Evolutionary conservation across 192 early-diverging fungal genomes (phyloP), one percentile per base, ranked within the genome.

Genomic region (Obelidium mucronatum): DNA sequence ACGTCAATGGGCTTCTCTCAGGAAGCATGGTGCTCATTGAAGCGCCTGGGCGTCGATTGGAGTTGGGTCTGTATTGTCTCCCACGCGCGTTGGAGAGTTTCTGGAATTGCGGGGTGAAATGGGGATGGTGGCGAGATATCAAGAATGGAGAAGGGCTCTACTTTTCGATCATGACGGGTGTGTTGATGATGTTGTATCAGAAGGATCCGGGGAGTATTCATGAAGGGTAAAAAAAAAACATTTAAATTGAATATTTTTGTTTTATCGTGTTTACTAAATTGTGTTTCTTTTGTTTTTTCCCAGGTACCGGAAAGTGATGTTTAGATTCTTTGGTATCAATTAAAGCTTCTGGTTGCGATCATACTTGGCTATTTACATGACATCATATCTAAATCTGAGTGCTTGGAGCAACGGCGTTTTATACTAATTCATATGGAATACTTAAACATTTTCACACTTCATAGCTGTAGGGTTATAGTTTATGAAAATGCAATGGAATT

Each of bases 11-110:
- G 19, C 78, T 93, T 59, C 54, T 90, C 55, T 90, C 87, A 40
- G 93, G 93, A 0, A 80, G 89, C 17, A 90, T 86, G 35, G 81
- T 94, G 5, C 73, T 93, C 36, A 69, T 94, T 19, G 93, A 94
- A 63, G 59, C 66, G 19, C 85, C 85, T 22, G 75, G 77, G 2
- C 78, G 86, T 26, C 70, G 86, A 19, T 33, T 90, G 77, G 95
- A 97, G 75, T 82, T 97, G 40, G 93, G 88, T 17, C 80, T 97
- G 78, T 97, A 97, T 76, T 93, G 91, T 74, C 77, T 94, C 34
- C 88, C 94, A 51, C 88, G 94, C 44, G 93, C 93, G 0, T 53
- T 95, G 36, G 93, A 93, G 76, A 84, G 86, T 5, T 75, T 83
- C 5, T 95, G 93, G 93, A 87, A 89, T 13, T 74, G 87, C 55